Conservation (phyloP, 2,329 filamentous ascomycete genomes). For the Ascosphaera acerosa region DNA sequence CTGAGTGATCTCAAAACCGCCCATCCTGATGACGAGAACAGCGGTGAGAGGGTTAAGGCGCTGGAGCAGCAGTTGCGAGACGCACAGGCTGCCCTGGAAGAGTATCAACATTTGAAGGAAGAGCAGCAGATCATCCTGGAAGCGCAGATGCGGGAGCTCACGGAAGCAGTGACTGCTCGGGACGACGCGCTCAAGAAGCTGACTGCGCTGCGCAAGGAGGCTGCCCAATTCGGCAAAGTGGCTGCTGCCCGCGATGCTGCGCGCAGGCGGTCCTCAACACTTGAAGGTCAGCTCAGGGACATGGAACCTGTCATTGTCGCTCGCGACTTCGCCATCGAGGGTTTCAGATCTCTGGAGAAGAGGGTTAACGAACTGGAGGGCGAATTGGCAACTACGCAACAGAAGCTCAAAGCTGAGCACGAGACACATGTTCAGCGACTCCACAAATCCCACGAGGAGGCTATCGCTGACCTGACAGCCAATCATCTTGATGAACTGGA, state of each 20-base stretch:
- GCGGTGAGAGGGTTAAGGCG: not conserved
- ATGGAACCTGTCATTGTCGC: constrained; percentile 9
- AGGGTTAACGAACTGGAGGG: constrained; percentile 14
- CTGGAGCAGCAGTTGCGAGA: constrained; percentile 3
- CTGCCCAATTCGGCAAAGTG: constrained; percentile 13
- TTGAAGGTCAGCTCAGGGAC: constrained; percentile 14
- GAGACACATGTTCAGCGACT: constrained; percentile 11
- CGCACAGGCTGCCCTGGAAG: constrained; percentile 3
- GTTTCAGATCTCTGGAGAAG: constrained; percentile 3
- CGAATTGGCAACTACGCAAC: constrained; percentile 13
- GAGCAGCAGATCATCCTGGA: constrained; percentile 4
- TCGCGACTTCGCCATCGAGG: constrained; percentile 9
- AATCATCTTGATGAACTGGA: constrained; percentile 5
- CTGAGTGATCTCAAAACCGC: not conserved
- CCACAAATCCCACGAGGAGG: constrained; percentile 5
- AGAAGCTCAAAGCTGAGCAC: constrained; percentile 11
- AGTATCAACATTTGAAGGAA: constrained; percentile 4
- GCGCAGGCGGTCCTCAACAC: constrained; percentile 9
- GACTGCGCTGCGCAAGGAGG: constrained; percentile 13
- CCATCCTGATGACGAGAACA: not conserved
- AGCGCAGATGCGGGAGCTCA: constrained; percentile 6
- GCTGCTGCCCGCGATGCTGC: constrained; percentile 13
- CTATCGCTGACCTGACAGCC: constrained; percentile 3
- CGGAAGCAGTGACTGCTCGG: constrained; percentile 13
- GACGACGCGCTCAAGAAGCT: constrained; percentile 16